These are phyloP conservation scores for Blastocystis sp. DNA, from an alignment of 352 stramenopile species.

Conservation along the genomic window DNA sequence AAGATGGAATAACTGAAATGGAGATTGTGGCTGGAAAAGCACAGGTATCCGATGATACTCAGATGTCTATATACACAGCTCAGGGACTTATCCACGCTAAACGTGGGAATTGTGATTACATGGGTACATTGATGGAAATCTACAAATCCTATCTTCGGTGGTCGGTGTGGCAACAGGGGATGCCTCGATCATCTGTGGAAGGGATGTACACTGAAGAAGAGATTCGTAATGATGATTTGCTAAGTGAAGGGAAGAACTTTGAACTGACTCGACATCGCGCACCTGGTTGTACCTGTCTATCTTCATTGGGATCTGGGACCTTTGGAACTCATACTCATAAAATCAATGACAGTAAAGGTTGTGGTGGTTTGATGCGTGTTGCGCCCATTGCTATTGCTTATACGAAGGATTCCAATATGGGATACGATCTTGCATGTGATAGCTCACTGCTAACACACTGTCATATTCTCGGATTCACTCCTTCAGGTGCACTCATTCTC, in stretches of 20 bases:
- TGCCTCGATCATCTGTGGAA: neutral
- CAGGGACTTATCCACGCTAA: constrained; percentile 26
- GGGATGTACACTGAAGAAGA: neutral
- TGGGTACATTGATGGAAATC: constrained; percentile 20
- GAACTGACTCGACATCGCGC: neutral
- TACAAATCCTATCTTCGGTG: constrained; percentile 37
- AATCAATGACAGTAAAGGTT: constrained; percentile 43
- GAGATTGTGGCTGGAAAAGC: neutral
- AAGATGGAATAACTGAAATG: constrained; percentile 17
- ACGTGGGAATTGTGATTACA: constrained; percentile 4
- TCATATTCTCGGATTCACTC: constrained; percentile 13
- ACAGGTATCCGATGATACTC: constrained; percentile 34
- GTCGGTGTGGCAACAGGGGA: neutral
- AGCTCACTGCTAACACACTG: neutral
- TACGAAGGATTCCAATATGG: neutral
- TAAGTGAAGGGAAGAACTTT: neutral
- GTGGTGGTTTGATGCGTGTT: constrained; percentile 33
- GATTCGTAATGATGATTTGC: neutral
- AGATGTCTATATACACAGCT: constrained; percentile 41
- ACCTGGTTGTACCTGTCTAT: constrained; percentile 13
- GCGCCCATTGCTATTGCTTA: neutral
- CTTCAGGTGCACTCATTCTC: neutral
- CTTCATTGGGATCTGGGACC: neutral
- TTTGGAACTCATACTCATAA: neutral
- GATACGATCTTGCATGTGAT: constrained; percentile 9